Base-by-base conservation (phyloP, 768 basidiomycete species). In the Artomyces pyxidatus region DNA sequence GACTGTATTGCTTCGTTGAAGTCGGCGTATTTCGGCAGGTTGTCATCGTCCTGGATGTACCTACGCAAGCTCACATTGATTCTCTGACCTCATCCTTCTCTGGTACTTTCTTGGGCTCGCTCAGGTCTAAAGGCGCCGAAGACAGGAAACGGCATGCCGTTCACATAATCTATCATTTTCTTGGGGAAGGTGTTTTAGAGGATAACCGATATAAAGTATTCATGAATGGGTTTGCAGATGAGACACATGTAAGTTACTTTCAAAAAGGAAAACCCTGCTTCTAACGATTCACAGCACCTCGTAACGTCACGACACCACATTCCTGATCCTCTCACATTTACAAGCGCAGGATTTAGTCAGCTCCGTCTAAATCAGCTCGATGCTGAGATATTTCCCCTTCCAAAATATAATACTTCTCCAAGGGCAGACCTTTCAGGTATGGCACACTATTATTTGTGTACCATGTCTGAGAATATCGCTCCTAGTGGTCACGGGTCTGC, bases 201-300 rank as follows among this genome's bases (percentile, higher is more conserved):
- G 79, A 93, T 57, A 61, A 71, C 30, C 66, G 75, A 44, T 95
- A 94, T 63, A 72, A 75, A 52, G 60, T 67, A 1, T 91, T 95
- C 69, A 83, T 94, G 80, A 63, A 69, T 25, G 69, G 71, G 0
- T 91, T 93, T 57, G 74, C 76, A 3, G 58, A 74, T 4, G 65
- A 74, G 25, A 74, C 75, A 6, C 70, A 87, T 58, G 87, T 95
- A 58, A 40, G 80, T 68, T 8, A n/a, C n/a, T n/a, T n/a, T n/a
- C n/a, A n/a, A n/a, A n/a, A n/a, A n/a, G n/a, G n/a, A n/a, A n/a
- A n/a, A n/a, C n/a, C n/a, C n/a, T n/a, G n/a, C n/a, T n/a, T n/a
- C n/a, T n/a, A n/a, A n/a, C n/a, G n/a, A n/a, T n/a, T n/a, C 16
- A 3, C 58, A 95, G 88, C 91, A 96, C 56, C 54, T 89, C 3